Conservation (phyloP, 1,284 basidiomycete species). For the Ganoderma sinense region DNA sequence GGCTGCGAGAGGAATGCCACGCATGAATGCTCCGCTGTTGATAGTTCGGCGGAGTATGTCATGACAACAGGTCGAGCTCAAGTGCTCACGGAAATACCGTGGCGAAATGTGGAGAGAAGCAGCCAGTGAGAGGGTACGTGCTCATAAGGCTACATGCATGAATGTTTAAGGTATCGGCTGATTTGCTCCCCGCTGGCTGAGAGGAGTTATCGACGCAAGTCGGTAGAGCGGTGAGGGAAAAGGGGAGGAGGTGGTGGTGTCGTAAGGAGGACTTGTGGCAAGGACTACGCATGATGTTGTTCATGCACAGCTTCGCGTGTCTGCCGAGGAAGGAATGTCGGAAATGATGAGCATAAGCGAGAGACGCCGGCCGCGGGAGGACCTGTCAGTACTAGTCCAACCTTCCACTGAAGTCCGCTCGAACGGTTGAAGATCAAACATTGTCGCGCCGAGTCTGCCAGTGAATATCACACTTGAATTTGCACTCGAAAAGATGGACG, state of each 20-base stretch:
- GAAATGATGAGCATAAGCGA: not conserved
- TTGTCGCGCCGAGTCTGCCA: not conserved
- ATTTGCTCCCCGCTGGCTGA: too few relatives aligned
- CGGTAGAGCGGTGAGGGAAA: not conserved
- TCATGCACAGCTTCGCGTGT: not conserved
- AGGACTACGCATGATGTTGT: not conserved
- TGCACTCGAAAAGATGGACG: not conserved
- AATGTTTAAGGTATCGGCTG: too few relatives aligned
- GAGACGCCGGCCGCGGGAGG: not conserved
- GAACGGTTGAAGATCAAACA: too few relatives aligned
- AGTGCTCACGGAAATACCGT: not conserved
- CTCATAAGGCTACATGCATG: too few relatives aligned
- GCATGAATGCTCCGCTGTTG: not conserved
- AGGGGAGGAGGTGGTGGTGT: not conserved
- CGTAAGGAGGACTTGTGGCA: not conserved
- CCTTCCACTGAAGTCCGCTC: too few relatives aligned
- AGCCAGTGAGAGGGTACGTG: too few relatives aligned
- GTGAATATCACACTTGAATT: not conserved
- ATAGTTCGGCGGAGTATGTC: not conserved
- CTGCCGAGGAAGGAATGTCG: not conserved
- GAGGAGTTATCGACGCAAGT: not conserved
- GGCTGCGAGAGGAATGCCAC: not conserved
- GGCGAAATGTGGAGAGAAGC: not conserved
- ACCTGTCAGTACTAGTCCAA: too few relatives aligned
- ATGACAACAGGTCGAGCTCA: not conserved